Evolutionary conservation across 306 rosid species (phyloP), one percentile per base, ranked within the genome.

Genomic region (Arachis hypogaea): DNA sequence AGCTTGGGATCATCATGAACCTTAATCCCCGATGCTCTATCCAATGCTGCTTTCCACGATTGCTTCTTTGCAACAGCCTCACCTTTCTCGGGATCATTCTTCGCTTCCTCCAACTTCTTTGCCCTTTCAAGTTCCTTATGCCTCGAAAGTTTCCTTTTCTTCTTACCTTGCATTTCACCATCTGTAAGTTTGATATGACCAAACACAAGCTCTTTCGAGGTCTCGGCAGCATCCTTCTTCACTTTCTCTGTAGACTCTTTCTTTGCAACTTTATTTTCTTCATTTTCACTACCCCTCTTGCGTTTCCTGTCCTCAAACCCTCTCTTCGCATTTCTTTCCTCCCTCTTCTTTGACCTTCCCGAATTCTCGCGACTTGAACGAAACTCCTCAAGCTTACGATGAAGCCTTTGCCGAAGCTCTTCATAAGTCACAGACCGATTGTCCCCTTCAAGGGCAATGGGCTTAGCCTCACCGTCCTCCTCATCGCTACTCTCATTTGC

Each of bases 1-100:
- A 85, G 72, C 84, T 82, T 88, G 0, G 92, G 94, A 77, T 93
- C 89, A 72, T 93, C 97, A 9, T 93, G 98, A 75, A 91, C 88
- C 83, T 93, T 93, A 55, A 79, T 42, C 62, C 98, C 96, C 6
- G 91, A 83, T 67, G 96, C 96, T 82, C 96, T 86, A 80, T 82
- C 81, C 66, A 90, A 79, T 22, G 97, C 98, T 28, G 97, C 84
- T 38, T 76, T 81, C 98, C 97, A 88, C 0, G 93, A 81, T 61
- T 88, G 87, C 84, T 86, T 82, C 71, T 84, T 81, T 5, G 86
- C 84, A 65, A 91, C 49, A 6, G 59, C 68, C 59, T 86, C 87
- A n/a, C 88, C 97, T 66, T 89, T 86, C 67, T 82, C 90, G 2
- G 98, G 94, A 71, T 91, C 97, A 14, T 81, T 86, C 91, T 86